These are phyloP conservation scores for Sporothrix pseudoabietina DNA, from an alignment of 2,329 filamentous ascomycete species.

Conservation along the genomic window DNA sequence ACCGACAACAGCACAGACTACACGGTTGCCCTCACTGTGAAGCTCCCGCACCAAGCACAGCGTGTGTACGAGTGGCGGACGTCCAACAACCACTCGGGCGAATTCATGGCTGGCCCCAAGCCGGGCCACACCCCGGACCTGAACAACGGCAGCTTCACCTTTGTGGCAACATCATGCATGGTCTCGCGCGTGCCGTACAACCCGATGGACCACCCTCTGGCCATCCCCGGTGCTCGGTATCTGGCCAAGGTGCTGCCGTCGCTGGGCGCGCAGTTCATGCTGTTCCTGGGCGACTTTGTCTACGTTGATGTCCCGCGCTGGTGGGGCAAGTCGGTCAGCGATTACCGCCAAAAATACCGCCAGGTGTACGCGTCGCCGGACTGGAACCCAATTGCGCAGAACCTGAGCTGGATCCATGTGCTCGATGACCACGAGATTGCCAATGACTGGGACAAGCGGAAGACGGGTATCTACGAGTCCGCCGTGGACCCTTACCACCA, in stretches of 20 bases:
- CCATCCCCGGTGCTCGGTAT: slow-evolving; percentile 77
- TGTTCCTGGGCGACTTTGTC: slow-evolving; percentile 86
- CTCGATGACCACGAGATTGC: slow-evolving; percentile 95
- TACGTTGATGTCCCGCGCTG: slow-evolving; percentile 85
- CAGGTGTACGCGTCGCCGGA: slow-evolving; percentile 96
- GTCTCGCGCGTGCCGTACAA: slow-evolving; percentile 89
- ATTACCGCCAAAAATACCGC: slow-evolving; percentile 89
- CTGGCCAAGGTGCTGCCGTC: slow-evolving; percentile 72
- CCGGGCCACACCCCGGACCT: slow-evolving; percentile 63
- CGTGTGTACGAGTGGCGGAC: slow-evolving; percentile 80
- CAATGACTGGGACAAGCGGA: slow-evolving; percentile 88
- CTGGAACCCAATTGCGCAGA: slow-evolving; percentile 73
- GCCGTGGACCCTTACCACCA: slow-evolving; percentile 83
- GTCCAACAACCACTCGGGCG: slow-evolving; percentile 83
- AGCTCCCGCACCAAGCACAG: slow-evolving; percentile 65
- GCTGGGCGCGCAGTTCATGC: slow-evolving; percentile 74
- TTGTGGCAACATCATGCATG: slow-evolving; percentile 90
- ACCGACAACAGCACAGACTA: slow-evolving; percentile 81
- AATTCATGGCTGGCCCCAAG: slow-evolving; percentile 75
- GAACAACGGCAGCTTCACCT: slow-evolving; percentile 75
- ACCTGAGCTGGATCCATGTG: slow-evolving; percentile 96
- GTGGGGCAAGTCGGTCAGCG: slow-evolving; percentile 69
- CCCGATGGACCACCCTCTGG: slow-evolving; percentile 77
- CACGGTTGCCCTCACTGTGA: slow-evolving; percentile 70
- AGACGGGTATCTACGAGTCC: slow-evolving; percentile 74